Conservation (phyloP, 2,329 filamentous ascomycete species). For the Bipolaris oryzae region DNA sequence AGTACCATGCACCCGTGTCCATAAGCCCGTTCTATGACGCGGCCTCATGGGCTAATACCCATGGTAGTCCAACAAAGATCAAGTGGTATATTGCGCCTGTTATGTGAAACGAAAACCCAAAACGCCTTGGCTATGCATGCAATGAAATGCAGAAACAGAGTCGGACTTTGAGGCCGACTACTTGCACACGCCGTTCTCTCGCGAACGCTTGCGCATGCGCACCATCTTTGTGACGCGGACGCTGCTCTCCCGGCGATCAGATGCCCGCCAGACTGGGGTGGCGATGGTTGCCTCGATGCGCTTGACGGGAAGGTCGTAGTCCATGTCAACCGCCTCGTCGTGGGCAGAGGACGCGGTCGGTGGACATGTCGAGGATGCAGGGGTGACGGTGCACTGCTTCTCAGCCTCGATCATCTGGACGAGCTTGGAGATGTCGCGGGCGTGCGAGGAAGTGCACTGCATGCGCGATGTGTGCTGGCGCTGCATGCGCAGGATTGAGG, state of each 20-base stretch:
- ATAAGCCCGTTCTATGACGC: too few relatives aligned
- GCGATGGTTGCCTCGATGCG: constrained; percentile 21
- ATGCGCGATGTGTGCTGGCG: constrained; percentile 50
- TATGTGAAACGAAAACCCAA: constrained; percentile 12
- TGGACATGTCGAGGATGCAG: constrained; percentile 10
- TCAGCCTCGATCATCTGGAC: constrained; percentile 52
- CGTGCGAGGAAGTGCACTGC: constrained; percentile 49
- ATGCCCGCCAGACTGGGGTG: constrained; percentile 34
- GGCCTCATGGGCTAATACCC: background rate
- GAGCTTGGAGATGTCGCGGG: constrained; percentile 50
- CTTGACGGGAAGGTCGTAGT: constrained; percentile 29
- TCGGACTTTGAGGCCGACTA: constrained; percentile 25
- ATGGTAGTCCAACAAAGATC: constrained; percentile 15
- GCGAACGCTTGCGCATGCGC: constrained; percentile 42
- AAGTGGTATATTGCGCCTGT: constrained; percentile 37
- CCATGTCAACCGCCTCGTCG: constrained; percentile 45
- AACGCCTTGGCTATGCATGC: constrained; percentile 45
- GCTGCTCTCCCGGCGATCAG: constrained; percentile 33
- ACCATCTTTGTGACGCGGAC: constrained; percentile 38
- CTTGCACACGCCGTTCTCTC: constrained; percentile 24
- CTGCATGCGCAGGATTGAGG: constrained; percentile 48
- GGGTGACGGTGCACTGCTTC: constrained; percentile 50
- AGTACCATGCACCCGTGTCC: background rate
- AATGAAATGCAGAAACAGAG: constrained; percentile 8
- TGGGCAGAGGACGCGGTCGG: constrained; percentile 27